Base-by-base conservation (phyloP, 108 stramenopile species). In the Cyclotella baltica region DNA sequence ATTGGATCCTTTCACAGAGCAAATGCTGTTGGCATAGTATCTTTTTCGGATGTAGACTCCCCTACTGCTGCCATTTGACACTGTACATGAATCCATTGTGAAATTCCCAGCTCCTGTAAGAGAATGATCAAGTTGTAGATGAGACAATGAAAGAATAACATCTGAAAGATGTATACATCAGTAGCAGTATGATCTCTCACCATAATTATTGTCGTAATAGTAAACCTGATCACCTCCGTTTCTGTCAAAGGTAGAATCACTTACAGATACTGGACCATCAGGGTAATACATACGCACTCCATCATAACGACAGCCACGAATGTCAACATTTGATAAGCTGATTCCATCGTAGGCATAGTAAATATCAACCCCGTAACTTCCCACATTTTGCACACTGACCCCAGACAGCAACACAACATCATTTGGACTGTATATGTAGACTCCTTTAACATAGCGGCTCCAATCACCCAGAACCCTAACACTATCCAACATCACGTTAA, bases 1-100 rank as follows among this genome's bases (percentile, higher is more conserved):
- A n/a, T 66, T 66, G 43, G 65, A 66, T 18, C 29, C 65, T 25
- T 66, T 66, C 3, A 73, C 72, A 46, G 58, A 62, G 35, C 59
- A 61, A 22, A n/a, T n/a, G n/a, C n/a, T n/a, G n/a, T n/a, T n/a
- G n/a, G n/a, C n/a, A n/a, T n/a, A n/a, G n/a, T n/a, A n/a, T n/a
- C n/a, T n/a, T n/a, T n/a, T n/a, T n/a, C n/a, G n/a, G n/a, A n/a
- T n/a, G n/a, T n/a, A n/a, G n/a, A n/a, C n/a, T n/a, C n/a, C n/a
- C n/a, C n/a, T n/a, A n/a, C n/a, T n/a, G 22, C 29, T 66, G 38
- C 43, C 23, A 15, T 47, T 47, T 19, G 8, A 66, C 1, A 66
- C 38, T 23, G 43, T 15, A 46, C 43, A 66, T 3, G 65, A 5
- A 30, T 19, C 19, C 22, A 66, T 46, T 11, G 18, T 66, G 25